Conservation (phyloP, 2,329 filamentous ascomycete species). For the Huntiella decipiens region DNA sequence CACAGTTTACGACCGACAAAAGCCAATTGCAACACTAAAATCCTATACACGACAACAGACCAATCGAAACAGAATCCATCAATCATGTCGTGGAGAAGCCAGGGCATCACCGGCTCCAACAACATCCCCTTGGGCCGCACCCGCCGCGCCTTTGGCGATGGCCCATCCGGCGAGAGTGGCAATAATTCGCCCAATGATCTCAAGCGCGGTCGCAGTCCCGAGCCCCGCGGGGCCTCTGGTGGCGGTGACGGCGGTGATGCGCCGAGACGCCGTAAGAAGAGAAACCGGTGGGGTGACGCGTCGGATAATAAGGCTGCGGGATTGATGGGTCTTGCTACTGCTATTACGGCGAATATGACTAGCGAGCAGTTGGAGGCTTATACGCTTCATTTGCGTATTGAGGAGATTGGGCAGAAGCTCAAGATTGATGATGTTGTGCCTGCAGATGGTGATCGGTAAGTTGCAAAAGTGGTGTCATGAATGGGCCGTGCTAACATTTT, state of each 20-base stretch:
- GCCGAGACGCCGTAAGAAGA: slow-evolving; percentile 82
- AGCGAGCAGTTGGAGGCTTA: slow-evolving; percentile 96
- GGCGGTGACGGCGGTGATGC: slow-evolving; percentile 43
- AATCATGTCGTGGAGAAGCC: slow-evolving; percentile 47
- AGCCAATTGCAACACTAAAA: neutral
- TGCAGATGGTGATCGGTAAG: slow-evolving; percentile 84
- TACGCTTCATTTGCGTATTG: slow-evolving; percentile 85
- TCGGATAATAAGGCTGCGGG: slow-evolving; percentile 97
- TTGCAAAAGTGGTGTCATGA: slow-evolving; percentile 12
- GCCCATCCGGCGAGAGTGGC: slow-evolving; percentile 16
- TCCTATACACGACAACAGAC: neutral
- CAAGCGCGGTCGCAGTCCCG: slow-evolving; percentile 87
- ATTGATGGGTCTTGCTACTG: slow-evolving; percentile 89
- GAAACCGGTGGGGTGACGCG: slow-evolving; percentile 94
- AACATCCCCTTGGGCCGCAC: slow-evolving; percentile 86
- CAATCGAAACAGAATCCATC: slow-evolving; percentile 13
- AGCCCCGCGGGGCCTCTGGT: slow-evolving; percentile 29
- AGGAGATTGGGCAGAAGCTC: slow-evolving; percentile 98
- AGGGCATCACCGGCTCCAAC: slow-evolving; percentile 92
- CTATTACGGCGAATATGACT: slow-evolving; percentile 95
- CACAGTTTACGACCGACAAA: too few relatives aligned
- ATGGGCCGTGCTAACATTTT: neutral
- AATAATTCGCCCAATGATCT: slow-evolving; percentile 20
- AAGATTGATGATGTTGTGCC: slow-evolving; percentile 98
- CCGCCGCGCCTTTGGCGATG: slow-evolving; percentile 50